Conservation (phyloP, 768 basidiomycete species). For the Termitomyces sp. region DNA sequence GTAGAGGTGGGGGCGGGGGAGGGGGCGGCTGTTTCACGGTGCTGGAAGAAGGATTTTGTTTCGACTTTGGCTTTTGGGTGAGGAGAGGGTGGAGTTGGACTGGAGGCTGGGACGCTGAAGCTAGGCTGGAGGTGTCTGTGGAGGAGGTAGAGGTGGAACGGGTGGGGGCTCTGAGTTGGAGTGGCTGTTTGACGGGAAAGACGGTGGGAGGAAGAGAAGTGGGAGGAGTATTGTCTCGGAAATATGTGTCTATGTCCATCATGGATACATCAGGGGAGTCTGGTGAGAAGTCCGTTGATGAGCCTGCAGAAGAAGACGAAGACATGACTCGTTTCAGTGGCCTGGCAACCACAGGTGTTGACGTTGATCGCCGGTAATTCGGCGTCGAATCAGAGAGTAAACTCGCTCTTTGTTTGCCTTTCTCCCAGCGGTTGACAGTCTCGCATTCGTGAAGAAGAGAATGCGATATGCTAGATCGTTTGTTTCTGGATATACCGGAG, state of each 20-base stretch:
- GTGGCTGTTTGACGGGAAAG: background rate
- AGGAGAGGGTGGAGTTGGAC: slow-evolving; percentile 14
- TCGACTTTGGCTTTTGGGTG: slow-evolving; percentile 6
- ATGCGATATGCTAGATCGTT: background rate
- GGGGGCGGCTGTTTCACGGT: background rate
- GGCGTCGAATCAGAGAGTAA: background rate
- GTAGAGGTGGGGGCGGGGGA: background rate
- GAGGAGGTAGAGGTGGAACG: background rate
- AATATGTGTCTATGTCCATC: slow-evolving; percentile 8
- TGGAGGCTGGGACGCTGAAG: slow-evolving; percentile 6
- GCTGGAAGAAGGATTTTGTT: slow-evolving; percentile 2
- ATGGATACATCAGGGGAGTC: slow-evolving; percentile 2
- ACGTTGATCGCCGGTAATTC: background rate
- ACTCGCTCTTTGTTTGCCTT: slow-evolving; percentile 7
- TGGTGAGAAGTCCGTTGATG: background rate
- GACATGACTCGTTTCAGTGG: background rate
- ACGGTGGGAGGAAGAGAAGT: background rate
- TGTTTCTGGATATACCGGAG: background rate
- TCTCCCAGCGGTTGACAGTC: slow-evolving; percentile 1
- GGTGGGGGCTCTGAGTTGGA: background rate
- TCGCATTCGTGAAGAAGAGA: background rate
- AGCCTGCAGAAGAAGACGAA: slow-evolving; percentile 4
- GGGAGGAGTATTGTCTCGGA: background rate
- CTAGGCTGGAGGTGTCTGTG: background rate
- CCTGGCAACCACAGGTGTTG: background rate